Base-by-base conservation (phyloP, 139 green algal species). In the Dunaliella primolecta region DNA sequence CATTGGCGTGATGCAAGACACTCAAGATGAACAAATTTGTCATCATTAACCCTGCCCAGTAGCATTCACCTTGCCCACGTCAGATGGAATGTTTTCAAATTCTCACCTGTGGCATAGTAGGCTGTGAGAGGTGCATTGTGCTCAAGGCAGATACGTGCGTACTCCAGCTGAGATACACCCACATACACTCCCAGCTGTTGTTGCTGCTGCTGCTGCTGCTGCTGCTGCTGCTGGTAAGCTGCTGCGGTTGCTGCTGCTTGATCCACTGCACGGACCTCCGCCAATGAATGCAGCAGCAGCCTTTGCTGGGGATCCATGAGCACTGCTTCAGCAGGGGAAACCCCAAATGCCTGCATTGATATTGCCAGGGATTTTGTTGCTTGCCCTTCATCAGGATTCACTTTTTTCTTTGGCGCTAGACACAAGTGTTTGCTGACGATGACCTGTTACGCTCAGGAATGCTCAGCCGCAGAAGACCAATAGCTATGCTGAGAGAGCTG, bases 291-390 rank as follows among this genome's bases (percentile, higher is more conserved):
- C 33, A 95, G 83, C 36, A 95, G 85, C 81, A 96, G 83, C 70
- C 95, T 84, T 85, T 97, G 95, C 86, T 98, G 95, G 0, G 94
- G 94, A 85, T 98, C 95, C 75, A 96, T 91, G 20, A 95, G 84
- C n/a, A 85, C 25, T 0, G 93, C 92, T 78, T 97, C 94, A 7
- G 88, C 87, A 23, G 85, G 37, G 7, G 90, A 92, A 15, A 97
- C 80, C 30, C 90, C 89, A 82, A 97, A 94, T 0, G 88, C 85
- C 55, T 77, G 38, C 77, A 70, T n/a, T n/a, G n/a, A n/a, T n/a
- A n/a, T n/a, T n/a, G n/a, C n/a, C n/a, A n/a, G n/a, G n/a, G n/a
- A n/a, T n/a, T n/a, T n/a, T n/a, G n/a, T n/a, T n/a, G n/a, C n/a
- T n/a, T n/a, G n/a, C n/a, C n/a, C n/a, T n/a, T n/a, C n/a, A n/a